Percentiles rank a stretch among this genome's conserved stretches.
Conservation (phyloP, 805 yeast species). For the Pichia californica region DNA sequence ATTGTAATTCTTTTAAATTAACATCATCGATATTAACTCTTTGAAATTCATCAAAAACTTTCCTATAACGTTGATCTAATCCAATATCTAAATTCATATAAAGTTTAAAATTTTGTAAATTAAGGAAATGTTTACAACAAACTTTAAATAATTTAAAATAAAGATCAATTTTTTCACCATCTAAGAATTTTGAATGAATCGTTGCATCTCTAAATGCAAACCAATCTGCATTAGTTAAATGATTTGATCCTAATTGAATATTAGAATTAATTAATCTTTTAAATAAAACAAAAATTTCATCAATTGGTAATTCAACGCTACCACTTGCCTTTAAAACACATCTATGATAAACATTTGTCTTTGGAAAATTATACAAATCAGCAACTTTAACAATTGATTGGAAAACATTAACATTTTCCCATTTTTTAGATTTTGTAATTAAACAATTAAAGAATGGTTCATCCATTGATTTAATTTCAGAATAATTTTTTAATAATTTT, state of each 20-base stretch:
- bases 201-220: slow-evolving; percentile 81
- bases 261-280: slow-evolving; percentile 34
- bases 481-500: slow-evolving; percentile 48
- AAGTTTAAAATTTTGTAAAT: slow-evolving; percentile 36
- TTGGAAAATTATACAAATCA: slow-evolving; percentile 48
- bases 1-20: slow-evolving; percentile 32
- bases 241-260: slow-evolving; percentile 41
- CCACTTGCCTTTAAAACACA: slow-evolving; percentile 69
- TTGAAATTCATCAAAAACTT: slow-evolving; percentile 29
- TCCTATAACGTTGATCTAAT: slow-evolving; percentile 32
- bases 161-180: slow-evolving; percentile 40
- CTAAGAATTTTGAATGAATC: slow-evolving; percentile 28
- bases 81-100: slow-evolving; percentile 37
- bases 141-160: slow-evolving; percentile 48
- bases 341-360: slow-evolving; percentile 67
- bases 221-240: slow-evolving; percentile 80
- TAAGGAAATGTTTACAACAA: slow-evolving; percentile 41
- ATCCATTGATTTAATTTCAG: slow-evolving; percentile 54
- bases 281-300: slow-evolving; percentile 41
- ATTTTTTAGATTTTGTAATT: slow-evolving; percentile 53
- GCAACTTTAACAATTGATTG: slow-evolving; percentile 59
- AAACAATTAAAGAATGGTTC: slow-evolving; percentile 81
- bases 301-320: slow-evolving; percentile 42
- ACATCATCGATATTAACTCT: slow-evolving; percentile 31
- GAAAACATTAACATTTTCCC: slow-evolving; percentile 62